A percentile compares a stretch with the other conserved stretches of the same genome.
phyloP scores from a whole-genome alignment of 2,329 filamentous ascomycete species.

The Colletotrichum horii region DNA sequence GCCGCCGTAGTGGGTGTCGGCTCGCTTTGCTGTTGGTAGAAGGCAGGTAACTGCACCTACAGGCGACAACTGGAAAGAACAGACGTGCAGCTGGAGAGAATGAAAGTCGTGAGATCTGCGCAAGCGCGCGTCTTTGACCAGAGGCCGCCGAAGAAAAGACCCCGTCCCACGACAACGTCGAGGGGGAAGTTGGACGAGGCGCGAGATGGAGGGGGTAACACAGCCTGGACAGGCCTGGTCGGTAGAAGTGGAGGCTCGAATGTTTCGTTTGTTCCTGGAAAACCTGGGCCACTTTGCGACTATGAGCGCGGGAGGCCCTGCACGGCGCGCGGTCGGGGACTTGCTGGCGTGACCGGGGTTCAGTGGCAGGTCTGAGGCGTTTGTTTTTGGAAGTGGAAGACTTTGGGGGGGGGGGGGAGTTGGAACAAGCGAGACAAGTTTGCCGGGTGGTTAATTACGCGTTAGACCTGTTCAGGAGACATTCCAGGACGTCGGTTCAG shows the following conservation, averaged over 20 bases:
- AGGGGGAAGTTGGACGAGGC: conserved; percentile 14
- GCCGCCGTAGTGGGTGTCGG: not conserved
- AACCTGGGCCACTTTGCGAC: conserved; percentile 10
- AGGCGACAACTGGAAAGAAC: not conserved
- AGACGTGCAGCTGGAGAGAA: not conserved
- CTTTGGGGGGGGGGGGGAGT: not conserved
- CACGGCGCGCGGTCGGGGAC: conserved; percentile 19
- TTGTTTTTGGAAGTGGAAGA: not conserved
- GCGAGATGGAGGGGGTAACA: conserved; percentile 14
- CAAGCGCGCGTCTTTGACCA: conserved; percentile 21
- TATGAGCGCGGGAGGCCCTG: conserved; percentile 11
- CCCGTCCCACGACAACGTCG: conserved; percentile 8
- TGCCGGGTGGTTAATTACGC: conserved; percentile 15
- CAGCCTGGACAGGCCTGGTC: conserved; percentile 12
- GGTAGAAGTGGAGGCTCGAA: conserved; percentile 15
- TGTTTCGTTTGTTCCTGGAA: conserved; percentile 18
- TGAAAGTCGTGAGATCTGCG: not conserved
- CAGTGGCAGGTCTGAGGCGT: not conserved
- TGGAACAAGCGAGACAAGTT: conserved; percentile 14
- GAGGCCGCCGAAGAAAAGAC: conserved; percentile 10
- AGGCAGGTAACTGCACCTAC: not conserved
- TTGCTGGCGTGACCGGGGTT: conserved; percentile 15
- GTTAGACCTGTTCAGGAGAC: conserved; percentile 8
- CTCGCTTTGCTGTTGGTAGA: not conserved
- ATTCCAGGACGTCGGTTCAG: not conserved